Evolutionary conservation across 1,284 basidiomycete species (phyloP), one percentile per base, ranked within the genome.

Genomic region (Trichosporon asahii): DNA sequence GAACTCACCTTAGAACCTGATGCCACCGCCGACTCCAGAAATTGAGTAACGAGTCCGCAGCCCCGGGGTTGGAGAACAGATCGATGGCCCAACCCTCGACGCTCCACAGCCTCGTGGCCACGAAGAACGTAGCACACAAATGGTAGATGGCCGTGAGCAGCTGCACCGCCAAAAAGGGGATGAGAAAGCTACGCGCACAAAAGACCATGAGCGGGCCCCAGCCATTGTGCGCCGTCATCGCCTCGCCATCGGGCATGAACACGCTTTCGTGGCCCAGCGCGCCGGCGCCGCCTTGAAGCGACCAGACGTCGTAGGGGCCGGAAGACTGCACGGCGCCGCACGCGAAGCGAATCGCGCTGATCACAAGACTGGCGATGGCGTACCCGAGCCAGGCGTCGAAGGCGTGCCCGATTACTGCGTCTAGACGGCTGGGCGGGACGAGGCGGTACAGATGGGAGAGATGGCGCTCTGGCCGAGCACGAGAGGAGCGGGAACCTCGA

Each of bases 81-180:
- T 61, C 57, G 18, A 61, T 61, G 4, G 57, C 57, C 57, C 57
- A 61, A 5, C 57, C 27, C 57, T 61, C 57, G 15, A 61, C 29
- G 57, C 57, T 61, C 57, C 57, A 61, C 15, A 61, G 57, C 2
- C 29, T 6, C 15, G 57, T 61, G 7, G 27, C 18, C 29, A 61
- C 57, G 18, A 61, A 61, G 27, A 61, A 31, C 27, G 57, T 23
- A 15, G 57, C 57, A 11, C 27, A 31, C 18, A 29, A 14, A 18
- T 61, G 27, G 18, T 61, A 61, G 27, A 31, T 11, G 1, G 57
- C 57, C 15, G 57, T 61, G 18, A 61, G 57, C 3, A 61, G 57
- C 57, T 61, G 57, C 18, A 61, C 29, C 7, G 57, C 57, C 15
- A 61, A 15, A 31, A 61, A 61, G 7, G 57, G 57, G 57, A 61